Base-by-base conservation (phyloP, 139 green algal species). In the Eudorina sp. region DNA sequence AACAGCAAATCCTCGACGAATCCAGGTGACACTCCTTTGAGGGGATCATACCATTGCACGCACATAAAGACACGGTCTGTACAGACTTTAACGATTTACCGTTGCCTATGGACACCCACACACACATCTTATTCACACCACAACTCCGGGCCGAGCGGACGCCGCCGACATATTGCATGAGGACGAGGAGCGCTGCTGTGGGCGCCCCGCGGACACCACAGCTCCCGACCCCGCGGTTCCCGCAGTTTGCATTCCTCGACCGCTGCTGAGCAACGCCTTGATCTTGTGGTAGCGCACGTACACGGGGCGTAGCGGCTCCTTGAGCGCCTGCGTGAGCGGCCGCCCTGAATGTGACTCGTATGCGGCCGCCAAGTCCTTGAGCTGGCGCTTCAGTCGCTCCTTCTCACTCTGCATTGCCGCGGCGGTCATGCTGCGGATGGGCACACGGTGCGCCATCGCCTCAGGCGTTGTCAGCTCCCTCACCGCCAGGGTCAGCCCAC, bases 251-350 rank as follows among this genome's bases (percentile, higher is more conserved):
- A n/a, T n/a, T n/a, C n/a, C n/a, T n/a, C n/a, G n/a, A 5, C 73
- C 73, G n/a, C 29, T 64, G 46, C 45, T 64, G 45, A 88, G 43
- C 48, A 88, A 27, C 48, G 51, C 68, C 68, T 88, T 88, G 34
- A 88, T 80, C 27, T 73, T 72, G 68, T 88, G 83, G 69, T 88
- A 88, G 4, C 83, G 83, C 34, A 88, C 83, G 25, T 88, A 88
- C 27, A 88, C 68, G 9, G 43, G 46, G 3, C 83, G 48, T 23
- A 88, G 83, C 4, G 68, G 66, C 83, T 88, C 83, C 83, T 88
- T 88, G 11, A 82, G 51, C 34, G 66, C 23, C 11, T 53, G 48
- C 21, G 83, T 88, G 3, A 88, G 46, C 34, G 66, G 18, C 38
- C 34, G 36, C 25, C 83, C 83, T 16, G 41, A 18, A 2, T 60